Evolutionary conservation across 1,139 yeast genomes (phyloP).

Genomic region (Meyerozyma carpophila): DNA sequence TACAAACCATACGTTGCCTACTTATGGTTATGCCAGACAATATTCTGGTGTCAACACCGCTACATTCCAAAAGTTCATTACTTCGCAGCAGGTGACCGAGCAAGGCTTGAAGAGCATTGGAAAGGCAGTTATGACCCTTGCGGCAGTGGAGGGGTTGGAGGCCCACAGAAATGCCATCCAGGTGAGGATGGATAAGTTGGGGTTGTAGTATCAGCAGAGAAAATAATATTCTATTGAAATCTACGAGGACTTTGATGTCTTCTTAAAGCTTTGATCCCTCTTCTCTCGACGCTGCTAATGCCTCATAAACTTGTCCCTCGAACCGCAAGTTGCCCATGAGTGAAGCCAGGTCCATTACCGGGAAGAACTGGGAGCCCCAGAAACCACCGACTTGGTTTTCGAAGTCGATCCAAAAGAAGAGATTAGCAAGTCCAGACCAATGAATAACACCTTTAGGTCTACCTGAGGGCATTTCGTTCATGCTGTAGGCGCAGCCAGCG

Average conservation of each 20-base stretch:
- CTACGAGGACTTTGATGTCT: too few relatives aligned
- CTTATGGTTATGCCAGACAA: constrained; percentile 96
- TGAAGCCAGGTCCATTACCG: constrained; percentile 14
- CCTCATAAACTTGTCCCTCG: constrained; percentile 9
- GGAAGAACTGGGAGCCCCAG: constrained; percentile 37
- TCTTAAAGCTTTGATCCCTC: neutral
- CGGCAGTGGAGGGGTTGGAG: constrained; percentile 95
- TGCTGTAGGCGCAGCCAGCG: constrained; percentile 12
- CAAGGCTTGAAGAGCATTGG: constrained; percentile 86
- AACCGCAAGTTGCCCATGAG: constrained; percentile 4
- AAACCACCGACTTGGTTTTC: constrained; percentile 39
- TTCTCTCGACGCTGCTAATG: neutral
- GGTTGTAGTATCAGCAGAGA: constrained; percentile 20
- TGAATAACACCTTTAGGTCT: constrained; percentile 33
- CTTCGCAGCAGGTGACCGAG: constrained; percentile 84
- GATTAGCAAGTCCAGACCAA: constrained; percentile 46
- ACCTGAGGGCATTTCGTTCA: constrained; percentile 29
- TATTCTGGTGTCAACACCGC: constrained; percentile 96
- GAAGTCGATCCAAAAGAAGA: constrained; percentile 43
- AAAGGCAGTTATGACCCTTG: constrained; percentile 91
- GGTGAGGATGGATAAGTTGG: constrained; percentile 81
- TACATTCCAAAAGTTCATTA: constrained; percentile 91
- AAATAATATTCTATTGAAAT: too few relatives aligned
- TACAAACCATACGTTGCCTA: constrained; percentile 95
- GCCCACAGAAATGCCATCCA: constrained; percentile 96